Base-by-base conservation (phyloP, 768 basidiomycete genomes). In the Rhodotorula taiwanensis region DNA sequence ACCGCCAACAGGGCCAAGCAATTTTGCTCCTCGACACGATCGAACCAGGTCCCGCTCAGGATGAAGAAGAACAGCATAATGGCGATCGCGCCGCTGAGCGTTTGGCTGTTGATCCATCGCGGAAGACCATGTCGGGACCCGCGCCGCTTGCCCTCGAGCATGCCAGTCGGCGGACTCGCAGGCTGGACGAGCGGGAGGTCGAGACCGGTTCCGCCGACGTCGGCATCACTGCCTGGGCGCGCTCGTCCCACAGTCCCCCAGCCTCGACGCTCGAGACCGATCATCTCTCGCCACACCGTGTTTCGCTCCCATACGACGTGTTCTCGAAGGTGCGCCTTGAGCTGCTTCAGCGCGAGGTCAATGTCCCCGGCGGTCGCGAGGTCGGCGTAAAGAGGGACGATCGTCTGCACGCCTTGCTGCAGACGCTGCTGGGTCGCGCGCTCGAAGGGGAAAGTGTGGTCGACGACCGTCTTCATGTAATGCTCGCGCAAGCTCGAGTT, bases 201-300 rank as follows among this genome's bases (percentile, higher is more conserved):
- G 6, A 52, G 59, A 11, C 61, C 59, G 5, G 42, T 34, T 23
- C 61, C 61, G 20, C 31, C 50, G 36, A 45, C 14, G 3, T 47
- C 53, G 18, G 48, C 62, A 4, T 56, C 21, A 1, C 56, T n/a
- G 31, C 54, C 47, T 0, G 31, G 30, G 14, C 50, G 30, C 6
- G 9, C 25, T 30, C 18, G 21, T 16, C 50, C 50, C 21, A 23
- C 51, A 33, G 51, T n/a, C 11, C 30, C 34, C 77, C 75, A 76
- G 73, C 71, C 75, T 67, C 36, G 74, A 31, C 73, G 34, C 62
- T 72, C 68, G 31, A 74, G 68, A 2, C 84, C 86, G 62, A 95
- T 87, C 91, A 95, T 93, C 75, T 89, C 86, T 30, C 90, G 81
- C 95, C 95, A 99, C 18, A 98, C 86, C 2, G 95, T 99, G 73